These are phyloP conservation scores for Dovyalis caffra DNA, from an alignment of 345 rosid genomes.

Conservation along the genomic window DNA sequence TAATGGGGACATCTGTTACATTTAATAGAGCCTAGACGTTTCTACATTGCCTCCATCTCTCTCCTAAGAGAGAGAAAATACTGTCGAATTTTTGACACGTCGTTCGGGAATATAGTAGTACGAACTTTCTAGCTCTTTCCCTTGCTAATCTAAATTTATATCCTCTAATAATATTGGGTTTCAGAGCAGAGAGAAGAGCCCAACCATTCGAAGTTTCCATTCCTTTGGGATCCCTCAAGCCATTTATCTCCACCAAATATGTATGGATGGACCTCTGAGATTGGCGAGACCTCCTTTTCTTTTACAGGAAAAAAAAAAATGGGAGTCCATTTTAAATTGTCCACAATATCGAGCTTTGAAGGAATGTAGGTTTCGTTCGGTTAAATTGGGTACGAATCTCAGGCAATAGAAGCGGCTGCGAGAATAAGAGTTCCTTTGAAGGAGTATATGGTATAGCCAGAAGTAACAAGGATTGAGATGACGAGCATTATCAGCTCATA, in stretches of 20 bases:
- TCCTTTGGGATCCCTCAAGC: not conserved
- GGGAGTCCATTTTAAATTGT: not conserved
- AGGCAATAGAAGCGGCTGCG: not conserved
- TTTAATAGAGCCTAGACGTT: too few species aligned
- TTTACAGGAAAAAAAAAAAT: not conserved
- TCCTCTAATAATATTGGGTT: not conserved
- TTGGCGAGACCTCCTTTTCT: not conserved
- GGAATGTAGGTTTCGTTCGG: not conserved
- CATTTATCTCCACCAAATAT: not conserved
- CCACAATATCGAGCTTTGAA: not conserved
- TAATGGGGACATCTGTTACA: too few species aligned
- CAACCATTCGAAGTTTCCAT: not conserved
- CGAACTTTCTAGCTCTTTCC: not conserved
- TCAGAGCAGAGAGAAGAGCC: not conserved
- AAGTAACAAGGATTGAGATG: not conserved
- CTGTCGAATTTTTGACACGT: not conserved
- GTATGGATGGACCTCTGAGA: not conserved
- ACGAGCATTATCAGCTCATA: not conserved
- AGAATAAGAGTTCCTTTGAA: not conserved
- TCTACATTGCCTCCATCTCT: not conserved
- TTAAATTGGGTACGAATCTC: too few species aligned
- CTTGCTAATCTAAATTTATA: not conserved
- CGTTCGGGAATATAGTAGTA: not conserved
- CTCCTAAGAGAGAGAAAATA: not conserved
- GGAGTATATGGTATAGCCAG: not conserved